phyloP scores from a whole-genome alignment of 495 filamentous ascomycete genomes.

The Trichoderma erinaceum region DNA sequence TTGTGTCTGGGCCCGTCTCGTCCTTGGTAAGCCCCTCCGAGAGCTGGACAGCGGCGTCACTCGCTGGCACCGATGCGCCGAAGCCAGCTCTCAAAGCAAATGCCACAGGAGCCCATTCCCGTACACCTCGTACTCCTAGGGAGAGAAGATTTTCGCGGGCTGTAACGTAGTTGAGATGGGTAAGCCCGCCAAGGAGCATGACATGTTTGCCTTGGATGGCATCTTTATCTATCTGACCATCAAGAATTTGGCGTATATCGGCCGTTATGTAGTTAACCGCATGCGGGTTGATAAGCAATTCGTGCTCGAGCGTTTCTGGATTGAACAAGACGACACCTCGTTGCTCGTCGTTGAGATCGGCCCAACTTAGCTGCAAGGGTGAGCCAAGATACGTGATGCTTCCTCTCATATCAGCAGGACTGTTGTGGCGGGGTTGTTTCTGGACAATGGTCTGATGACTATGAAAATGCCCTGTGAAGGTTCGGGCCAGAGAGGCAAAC shows the following conservation, averaged over 20 bases:
- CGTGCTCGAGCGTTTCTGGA: slow-evolving; percentile 25
- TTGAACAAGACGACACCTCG: slow-evolving; percentile 27
- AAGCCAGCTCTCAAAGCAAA: slow-evolving; percentile 18
- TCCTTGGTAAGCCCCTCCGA: slow-evolving; percentile 15
- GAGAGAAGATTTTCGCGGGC: slow-evolving; percentile 25
- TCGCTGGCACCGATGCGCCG: slow-evolving; percentile 21
- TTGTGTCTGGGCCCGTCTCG: not conserved
- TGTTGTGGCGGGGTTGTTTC: not conserved
- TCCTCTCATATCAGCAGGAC: not conserved
- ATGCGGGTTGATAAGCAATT: slow-evolving; percentile 27
- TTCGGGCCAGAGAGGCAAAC: slow-evolving; percentile 27
- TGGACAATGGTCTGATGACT: slow-evolving; percentile 29
- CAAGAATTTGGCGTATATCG: slow-evolving; percentile 21
- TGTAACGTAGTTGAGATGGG: slow-evolving; percentile 23
- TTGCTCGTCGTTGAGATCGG: slow-evolving; percentile 26
- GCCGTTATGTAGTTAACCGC: slow-evolving; percentile 23
- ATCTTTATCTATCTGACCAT: slow-evolving; percentile 17
- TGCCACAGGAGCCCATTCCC: slow-evolving; percentile 21
- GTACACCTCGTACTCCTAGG: slow-evolving; percentile 25
- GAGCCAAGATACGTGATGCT: slow-evolving; percentile 29
- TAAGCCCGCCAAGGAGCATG: slow-evolving; percentile 27
- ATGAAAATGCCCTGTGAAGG: slow-evolving; percentile 33
- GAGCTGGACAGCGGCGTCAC: slow-evolving; percentile 19
- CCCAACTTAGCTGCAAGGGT: slow-evolving; percentile 29
- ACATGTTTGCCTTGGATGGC: slow-evolving; percentile 24